Conservation (phyloP, 352 stramenopile genomes). For the Globisporangium uncinulatum region DNA sequence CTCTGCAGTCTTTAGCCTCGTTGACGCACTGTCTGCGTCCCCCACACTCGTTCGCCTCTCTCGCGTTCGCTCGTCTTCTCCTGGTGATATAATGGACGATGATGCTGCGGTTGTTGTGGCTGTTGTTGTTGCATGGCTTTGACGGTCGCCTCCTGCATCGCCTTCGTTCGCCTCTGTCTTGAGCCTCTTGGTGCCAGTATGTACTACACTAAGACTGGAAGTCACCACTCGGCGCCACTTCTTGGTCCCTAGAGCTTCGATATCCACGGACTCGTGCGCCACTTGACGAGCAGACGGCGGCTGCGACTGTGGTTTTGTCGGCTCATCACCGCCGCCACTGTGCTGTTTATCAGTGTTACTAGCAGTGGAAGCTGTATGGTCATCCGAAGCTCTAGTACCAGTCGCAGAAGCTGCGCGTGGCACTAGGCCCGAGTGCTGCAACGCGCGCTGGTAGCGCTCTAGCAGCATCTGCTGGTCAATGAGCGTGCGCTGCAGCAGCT, state of each 20-base stretch:
- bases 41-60: too few species aligned
- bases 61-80: too few species aligned
- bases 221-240: not conserved
- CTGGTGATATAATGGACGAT: too few species aligned
- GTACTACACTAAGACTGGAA: too few species aligned
- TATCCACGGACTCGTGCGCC: not conserved
- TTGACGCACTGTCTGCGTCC: too few species aligned
- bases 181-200: not conserved
- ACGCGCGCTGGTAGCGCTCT: constrained; percentile 52
- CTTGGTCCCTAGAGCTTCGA: not conserved
- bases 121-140: too few species aligned
- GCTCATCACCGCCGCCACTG: not conserved
- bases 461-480: constrained; percentile 19
- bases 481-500: constrained; percentile 31
- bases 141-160: too few species aligned
- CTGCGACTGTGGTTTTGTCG: not conserved
- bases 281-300: not conserved
- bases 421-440: constrained; percentile 14
- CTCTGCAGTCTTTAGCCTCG: too few species aligned
- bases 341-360: not conserved
- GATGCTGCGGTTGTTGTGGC: too few species aligned
- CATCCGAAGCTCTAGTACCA: not conserved
- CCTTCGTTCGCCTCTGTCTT: too few species aligned
- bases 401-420: not conserved
- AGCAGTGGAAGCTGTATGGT: not conserved